Evolutionary conservation across 2,329 filamentous ascomycete species (phyloP), one percentile per base, ranked within the genome.

Genomic region (Ilyonectria destructans): DNA sequence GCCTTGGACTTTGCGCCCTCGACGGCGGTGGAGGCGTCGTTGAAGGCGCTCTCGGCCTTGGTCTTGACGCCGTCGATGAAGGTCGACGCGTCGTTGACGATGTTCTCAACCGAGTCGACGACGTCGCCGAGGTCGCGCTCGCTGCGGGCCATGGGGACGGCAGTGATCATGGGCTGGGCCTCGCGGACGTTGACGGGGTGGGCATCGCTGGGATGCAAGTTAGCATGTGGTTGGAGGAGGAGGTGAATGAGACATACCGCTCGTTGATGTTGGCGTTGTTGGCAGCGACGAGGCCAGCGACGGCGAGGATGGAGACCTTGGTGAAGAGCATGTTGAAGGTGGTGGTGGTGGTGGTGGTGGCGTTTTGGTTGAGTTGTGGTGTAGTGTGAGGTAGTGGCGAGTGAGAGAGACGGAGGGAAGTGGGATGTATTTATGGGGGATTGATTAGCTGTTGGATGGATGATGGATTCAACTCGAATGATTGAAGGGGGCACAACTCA

Each of bases 301-400:
- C 29, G 15, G 75, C 57, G 52, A 77, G 62, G 13, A 77, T 52
- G 19, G 67, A 51, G 68, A 75, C 31, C 67, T 77, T 75, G 55
- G 67, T 65, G 74, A 72, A 76, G 37, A 54, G 75, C 75, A 77
- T 77, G 21, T 7, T 71, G 64, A 55, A 26, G 45, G 58, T 26
- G 23, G 29, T 58, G 19, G 23, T 54, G 17, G 57, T 26, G 26
- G 26, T 26, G 26, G 26, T 26, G 26, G 26, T 26, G 26, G 26
- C 6, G 26, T 26, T 26, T 26, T 21, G 21, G 43, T 52, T 43
- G 13, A 48, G 33, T 58, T 46, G 43, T 26, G 17, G 19, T 49
- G 43, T 29, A 15, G 23, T 52, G 57, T 46, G n/a, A 17, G 54
- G 56, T 6, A 3, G 15, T 33, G 29, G n/a, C 17, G n/a, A 17